A percentile compares a stretch with the other conserved stretches of the same genome.
Evolutionary conservation across 2,329 filamentous ascomycete species (phyloP).

Genomic region (Aspergillus intermedius): DNA sequence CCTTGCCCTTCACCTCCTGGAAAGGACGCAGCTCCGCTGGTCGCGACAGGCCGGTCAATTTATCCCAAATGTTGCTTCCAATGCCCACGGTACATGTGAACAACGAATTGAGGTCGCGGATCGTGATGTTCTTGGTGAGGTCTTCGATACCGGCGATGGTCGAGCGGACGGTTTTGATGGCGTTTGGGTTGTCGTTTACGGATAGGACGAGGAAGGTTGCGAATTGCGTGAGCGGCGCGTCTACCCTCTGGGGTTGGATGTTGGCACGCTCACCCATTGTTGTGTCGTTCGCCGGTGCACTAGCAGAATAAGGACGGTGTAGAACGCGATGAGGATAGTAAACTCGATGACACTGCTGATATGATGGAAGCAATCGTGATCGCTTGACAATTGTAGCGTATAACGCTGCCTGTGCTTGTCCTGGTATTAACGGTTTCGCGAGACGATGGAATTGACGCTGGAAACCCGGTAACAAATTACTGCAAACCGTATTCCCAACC

Average conservation of each 20-base stretch:
- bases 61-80: conserved; percentile 48
- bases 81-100: conserved; percentile 52
- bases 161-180: conserved; percentile 40
- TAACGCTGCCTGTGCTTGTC: not conserved
- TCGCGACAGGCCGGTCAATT: conserved; percentile 38
- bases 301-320: not conserved
- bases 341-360: not conserved
- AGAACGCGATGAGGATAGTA: not conserved
- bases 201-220: conserved; percentile 51
- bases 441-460: not conserved
- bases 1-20: conserved; percentile 40
- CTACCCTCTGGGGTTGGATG: conserved; percentile 38
- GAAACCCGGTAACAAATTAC: not conserved
- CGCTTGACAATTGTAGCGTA: not conserved
- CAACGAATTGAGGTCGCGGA: conserved; percentile 42
- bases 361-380: not conserved
- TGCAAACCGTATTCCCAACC: not conserved
- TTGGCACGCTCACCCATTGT: not conserved
- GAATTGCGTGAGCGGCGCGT: conserved; percentile 46
- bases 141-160: conserved; percentile 40
- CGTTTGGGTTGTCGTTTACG: conserved; percentile 26
- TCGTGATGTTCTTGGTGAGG: conserved; percentile 49
- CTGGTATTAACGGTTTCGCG: not conserved
- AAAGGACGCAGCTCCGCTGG: conserved; percentile 51
- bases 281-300: not conserved